Percentiles rank a stretch among this genome's conserved stretches.
phyloP scores from a whole-genome alignment of 306 rosid genomes.

The Canavalia gladiata region DNA sequence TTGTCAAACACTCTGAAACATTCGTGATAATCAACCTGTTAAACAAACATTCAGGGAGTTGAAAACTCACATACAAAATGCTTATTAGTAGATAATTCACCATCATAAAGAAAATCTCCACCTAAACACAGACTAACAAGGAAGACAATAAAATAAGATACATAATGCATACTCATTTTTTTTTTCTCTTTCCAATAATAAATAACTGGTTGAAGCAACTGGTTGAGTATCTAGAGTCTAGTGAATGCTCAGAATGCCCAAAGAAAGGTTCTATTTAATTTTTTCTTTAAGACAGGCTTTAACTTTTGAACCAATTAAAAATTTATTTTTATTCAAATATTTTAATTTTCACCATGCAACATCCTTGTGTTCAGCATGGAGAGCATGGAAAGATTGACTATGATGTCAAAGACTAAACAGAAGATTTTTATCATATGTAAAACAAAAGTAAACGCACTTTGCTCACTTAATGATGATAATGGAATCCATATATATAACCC shows the following conservation, averaged over 20 bases:
- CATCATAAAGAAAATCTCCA: constrained; percentile 46
- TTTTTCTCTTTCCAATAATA: not conserved
- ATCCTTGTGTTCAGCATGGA: not conserved
- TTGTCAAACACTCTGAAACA: constrained; percentile 99
- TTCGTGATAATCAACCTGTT: constrained; percentile 99
- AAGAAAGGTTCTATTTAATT: not conserved
- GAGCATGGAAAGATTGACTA: constrained; percentile 7
- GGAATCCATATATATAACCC: constrained; percentile 7
- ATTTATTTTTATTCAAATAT: not conserved
- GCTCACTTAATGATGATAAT: not conserved
- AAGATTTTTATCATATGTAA: not conserved
- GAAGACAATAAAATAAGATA: constrained; percentile 14
- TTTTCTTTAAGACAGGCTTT: not conserved
- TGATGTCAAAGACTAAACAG: not conserved
- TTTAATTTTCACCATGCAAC: not conserved
- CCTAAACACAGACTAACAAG: constrained; percentile 22
- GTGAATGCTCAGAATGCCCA: constrained; percentile 28
- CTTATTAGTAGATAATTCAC: constrained; percentile 64
- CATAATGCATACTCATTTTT: constrained; percentile 1
- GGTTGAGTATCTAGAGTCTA: constrained; percentile 25
- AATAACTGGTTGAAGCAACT: not conserved
- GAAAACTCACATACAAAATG: constrained; percentile 82
- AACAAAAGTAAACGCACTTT: not conserved
- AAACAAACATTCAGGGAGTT: constrained; percentile 95
- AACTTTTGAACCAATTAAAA: not conserved